Base-by-base conservation (phyloP, 1,284 basidiomycete species). In the Anthracocystis panici-leucophaei region DNA sequence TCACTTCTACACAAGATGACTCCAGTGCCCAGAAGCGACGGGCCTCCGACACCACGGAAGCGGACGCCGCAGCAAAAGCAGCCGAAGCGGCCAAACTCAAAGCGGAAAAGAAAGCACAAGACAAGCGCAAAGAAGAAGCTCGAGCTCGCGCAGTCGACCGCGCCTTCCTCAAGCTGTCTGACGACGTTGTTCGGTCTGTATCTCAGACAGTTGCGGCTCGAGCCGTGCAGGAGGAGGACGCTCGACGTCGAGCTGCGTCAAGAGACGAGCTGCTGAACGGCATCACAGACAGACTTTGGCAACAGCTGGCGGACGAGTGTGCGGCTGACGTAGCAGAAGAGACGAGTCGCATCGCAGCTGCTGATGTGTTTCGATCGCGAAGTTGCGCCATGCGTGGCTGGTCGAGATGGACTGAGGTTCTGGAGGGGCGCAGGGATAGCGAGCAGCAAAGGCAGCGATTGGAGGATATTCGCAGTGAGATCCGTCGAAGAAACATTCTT, bases 391-490 rank as follows among this genome's bases (percentile, higher is more conserved):
- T 63, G 57, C 55, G 49, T 6, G 57, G 57, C 1, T 62, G 60
- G 60, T 42, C 48, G 44, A 40, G 58, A 1, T 75, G 73, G 73
- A 52, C 40, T 4, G 51, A 59, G 25, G 61, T 53, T 10, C 25
- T 72, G 31, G 60, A 59, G n/a, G 64, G 66, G 16, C 40, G 69
- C 2, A 27, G 64, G 14, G 64, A 72, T 41, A 53, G 69, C 25
- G 49, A 60, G 20, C 64, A 66, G 21, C 64, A 66, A 25, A 35
- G 35, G 18, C 52, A 55, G 41, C 31, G 69, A 1, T 27, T 72
- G 14, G 69, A 72, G 45, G 40, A 46, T 18, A 63, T 72, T 2
- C 56, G 69, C 6, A 54, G 40, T 44, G 60, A 66, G 45, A 66
- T 68, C 27, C 27, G 56, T 12, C 25, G 62, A 9, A 50, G 61